Base-by-base conservation (phyloP, 1,284 basidiomycete species). In the Salmacisia buchloeana region DNA sequence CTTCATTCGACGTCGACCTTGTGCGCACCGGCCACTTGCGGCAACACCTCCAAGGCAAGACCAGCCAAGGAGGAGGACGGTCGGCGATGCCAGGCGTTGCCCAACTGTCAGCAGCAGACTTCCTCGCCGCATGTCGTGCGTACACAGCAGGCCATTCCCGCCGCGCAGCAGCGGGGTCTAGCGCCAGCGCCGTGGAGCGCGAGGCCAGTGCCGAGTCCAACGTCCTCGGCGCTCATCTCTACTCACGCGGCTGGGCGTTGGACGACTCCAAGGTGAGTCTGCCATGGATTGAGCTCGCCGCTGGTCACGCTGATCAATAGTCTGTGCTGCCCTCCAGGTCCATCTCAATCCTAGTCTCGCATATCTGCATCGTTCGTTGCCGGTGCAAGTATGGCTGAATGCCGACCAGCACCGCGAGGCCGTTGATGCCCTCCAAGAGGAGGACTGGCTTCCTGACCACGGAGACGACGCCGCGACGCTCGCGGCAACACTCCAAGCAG, bases 241-340 rank as follows among this genome's bases (percentile, higher is more conserved):
- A 39, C 38, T 60, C 59, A 2, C 43, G 49, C 15, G 59, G 59
- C 21, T 60, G 59, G 59, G 25, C 4, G 9, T 25, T 45, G 59
- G n/a, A 46, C 38, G 38, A 45, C 35, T 46, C n/a, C 3, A 45
- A 45, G 34, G 59, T 60, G 33, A 60, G 59, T 45, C 25, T 25
- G 45, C 12, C 4, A 29, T 12, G 25, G 45, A 49, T 4, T 49
- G 25, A 12, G 25, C 45, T 4, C 12, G 5, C 31, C 12, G 12
- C 25, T n/a, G n/a, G n/a, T n/a, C n/a, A n/a, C n/a, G n/a, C 4
- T 27, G n/a, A 60, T 10, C 18, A 23, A 33, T n/a, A 36, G 13
- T 39, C 39, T 58, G 21, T 4, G 25, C 21, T 25, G 27, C 9
- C 21, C 56, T 34, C 7, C 43, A 43, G 38, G 10, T 33, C 43